These are phyloP conservation scores for Hamamelis virginiana DNA, from an alignment of 164 flowering plant genomes.

Conservation along the genomic window DNA sequence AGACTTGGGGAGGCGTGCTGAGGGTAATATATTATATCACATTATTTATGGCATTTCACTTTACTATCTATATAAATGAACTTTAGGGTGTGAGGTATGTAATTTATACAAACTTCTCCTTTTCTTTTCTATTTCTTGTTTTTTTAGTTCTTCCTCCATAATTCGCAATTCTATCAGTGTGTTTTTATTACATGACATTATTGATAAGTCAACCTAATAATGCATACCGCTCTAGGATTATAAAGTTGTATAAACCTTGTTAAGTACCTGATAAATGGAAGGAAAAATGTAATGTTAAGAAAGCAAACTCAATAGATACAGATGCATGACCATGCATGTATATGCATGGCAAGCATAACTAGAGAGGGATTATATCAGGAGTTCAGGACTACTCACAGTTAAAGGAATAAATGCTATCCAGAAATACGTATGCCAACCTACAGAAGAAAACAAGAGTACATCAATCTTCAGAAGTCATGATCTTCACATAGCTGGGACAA, in stretches of 20 bases:
- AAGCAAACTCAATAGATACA: not conserved
- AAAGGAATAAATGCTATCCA: constrained; percentile 92
- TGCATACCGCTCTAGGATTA: not conserved
- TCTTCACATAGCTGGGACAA: not conserved
- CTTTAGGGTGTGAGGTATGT: no score
- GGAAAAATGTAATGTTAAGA: not conserved
- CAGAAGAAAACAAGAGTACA: constrained; percentile 15
- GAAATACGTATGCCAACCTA: constrained; percentile 98
- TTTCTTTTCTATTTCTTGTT: no score
- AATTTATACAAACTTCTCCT: no score
- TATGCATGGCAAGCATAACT: not conserved
- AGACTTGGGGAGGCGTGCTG: no score
- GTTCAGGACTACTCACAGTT: constrained; percentile 50
- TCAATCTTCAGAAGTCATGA: not conserved
- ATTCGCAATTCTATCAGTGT: no score
- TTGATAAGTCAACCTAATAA: not conserved
- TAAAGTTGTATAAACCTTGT: not conserved
- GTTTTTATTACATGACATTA: not conserved
- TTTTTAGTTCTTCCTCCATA: no score
- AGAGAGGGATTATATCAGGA: not conserved
- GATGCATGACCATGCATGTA: not conserved
- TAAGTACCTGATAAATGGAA: not conserved
- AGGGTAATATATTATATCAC: no score
- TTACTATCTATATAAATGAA: no score
- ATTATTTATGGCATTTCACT: no score